Percentiles rank a stretch among this genome's conserved stretches.
Evolutionary conservation across 2,329 filamentous ascomycete genomes (phyloP).

Genomic region (Fusarium goolgardi): DNA sequence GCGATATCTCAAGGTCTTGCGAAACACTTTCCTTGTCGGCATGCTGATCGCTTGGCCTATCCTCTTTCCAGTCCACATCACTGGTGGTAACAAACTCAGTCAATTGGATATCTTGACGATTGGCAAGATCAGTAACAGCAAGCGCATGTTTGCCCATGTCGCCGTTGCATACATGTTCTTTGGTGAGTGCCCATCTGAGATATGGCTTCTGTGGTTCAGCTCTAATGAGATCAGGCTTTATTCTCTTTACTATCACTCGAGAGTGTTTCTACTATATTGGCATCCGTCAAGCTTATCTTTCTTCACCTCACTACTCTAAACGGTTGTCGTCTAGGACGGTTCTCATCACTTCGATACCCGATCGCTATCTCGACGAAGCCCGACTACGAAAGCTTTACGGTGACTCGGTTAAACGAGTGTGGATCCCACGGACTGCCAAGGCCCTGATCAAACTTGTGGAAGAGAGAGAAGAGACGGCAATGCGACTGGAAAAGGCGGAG

Average conservation of each 20-base stretch:
- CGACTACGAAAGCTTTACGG: constrained; percentile 85
- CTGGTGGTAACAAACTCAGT: constrained; percentile 72
- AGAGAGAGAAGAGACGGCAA: constrained; percentile 81
- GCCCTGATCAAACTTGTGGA: constrained; percentile 84
- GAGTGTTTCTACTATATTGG: constrained; percentile 95
- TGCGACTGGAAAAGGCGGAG: constrained; percentile 87
- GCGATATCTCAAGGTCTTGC: constrained; percentile 75
- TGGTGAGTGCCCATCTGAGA: constrained; percentile 39
- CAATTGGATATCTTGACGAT: constrained; percentile 85
- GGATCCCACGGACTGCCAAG: constrained; percentile 82
- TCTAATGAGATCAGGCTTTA: constrained; percentile 68
- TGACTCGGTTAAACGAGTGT: constrained; percentile 81
- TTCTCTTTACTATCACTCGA: constrained; percentile 87
- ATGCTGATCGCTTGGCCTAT: constrained; percentile 88
- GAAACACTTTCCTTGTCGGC: constrained; percentile 86
- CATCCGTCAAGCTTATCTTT: constrained; percentile 88
- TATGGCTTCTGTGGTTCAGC: no score
- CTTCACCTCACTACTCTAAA: constrained; percentile 84
- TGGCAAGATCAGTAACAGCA: constrained; percentile 73
- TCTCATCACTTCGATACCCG: constrained; percentile 86
- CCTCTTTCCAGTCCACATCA: constrained; percentile 86
- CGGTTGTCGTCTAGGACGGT: constrained; percentile 92
- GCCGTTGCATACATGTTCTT: constrained; percentile 84
- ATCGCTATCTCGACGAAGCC: constrained; percentile 79
- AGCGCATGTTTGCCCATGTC: constrained; percentile 83